Percentiles rank a stretch among this genome's conserved stretches.
Evolutionary conservation across 805 yeast species (phyloP).

Genomic region (Lipomyces lipofer): DNA sequence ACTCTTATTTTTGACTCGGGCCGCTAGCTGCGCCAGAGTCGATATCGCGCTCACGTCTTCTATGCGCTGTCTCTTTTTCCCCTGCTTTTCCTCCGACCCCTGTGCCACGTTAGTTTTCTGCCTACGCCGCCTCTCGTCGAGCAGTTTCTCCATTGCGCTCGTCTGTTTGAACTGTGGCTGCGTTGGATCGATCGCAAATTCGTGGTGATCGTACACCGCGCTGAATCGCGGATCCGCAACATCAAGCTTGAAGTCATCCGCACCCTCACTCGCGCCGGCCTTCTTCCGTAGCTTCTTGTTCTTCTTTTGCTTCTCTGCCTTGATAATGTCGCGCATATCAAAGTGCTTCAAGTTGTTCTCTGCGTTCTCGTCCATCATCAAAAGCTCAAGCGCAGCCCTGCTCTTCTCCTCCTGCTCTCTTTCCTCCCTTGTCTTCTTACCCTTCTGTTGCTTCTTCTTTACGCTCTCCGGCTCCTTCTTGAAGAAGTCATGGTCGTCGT

Average conservation of each 20-base stretch:
- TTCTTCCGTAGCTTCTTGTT: slow-evolving; percentile 36
- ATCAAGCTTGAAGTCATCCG: slow-evolving; percentile 62
- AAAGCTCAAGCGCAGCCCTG: slow-evolving; percentile 70
- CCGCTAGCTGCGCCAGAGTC: not conserved
- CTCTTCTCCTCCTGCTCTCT: slow-evolving; percentile 42
- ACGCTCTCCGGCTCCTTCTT: slow-evolving; percentile 38
- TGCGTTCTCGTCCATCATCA: slow-evolving; percentile 65
- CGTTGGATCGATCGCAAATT: slow-evolving; percentile 92
- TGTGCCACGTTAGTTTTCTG: no score
- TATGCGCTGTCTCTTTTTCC: not conserved
- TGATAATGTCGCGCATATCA: slow-evolving; percentile 72
- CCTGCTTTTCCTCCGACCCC: no score
- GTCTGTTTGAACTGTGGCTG: slow-evolving; percentile 89
- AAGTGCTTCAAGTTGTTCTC: slow-evolving; percentile 59
- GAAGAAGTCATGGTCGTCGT: slow-evolving; percentile 36
- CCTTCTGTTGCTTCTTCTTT: slow-evolving; percentile 31
- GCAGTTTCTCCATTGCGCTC: slow-evolving; percentile 76
- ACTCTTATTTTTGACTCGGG: not conserved
- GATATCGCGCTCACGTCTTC: not conserved
- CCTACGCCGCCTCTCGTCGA: slow-evolving; percentile 62
- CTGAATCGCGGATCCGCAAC: slow-evolving; percentile 82
- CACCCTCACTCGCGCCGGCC: slow-evolving; percentile 50
- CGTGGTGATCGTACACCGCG: slow-evolving; percentile 80
- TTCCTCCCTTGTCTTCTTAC: slow-evolving; percentile 28
- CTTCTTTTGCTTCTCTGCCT: slow-evolving; percentile 57